phyloP scores from a whole-genome alignment of 371 early-diverging fungal species.

The Dichotomocladium elegans region DNA sequence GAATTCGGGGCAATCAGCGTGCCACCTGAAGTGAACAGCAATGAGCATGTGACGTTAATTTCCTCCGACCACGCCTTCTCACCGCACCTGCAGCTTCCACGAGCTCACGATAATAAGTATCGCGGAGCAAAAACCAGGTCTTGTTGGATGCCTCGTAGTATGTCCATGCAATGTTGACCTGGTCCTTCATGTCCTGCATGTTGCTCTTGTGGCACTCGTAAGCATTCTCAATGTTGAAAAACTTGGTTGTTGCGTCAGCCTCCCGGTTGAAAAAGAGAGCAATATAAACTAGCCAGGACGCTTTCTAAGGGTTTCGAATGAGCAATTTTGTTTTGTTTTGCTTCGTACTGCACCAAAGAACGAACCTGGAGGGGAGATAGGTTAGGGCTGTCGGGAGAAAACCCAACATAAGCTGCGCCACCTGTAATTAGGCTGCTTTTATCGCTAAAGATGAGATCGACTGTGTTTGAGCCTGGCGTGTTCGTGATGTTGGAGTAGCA shows the following conservation, averaged over 20 bases:
- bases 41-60: too few species aligned
- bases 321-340: background rate
- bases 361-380: constrained; percentile 17
- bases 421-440: background rate
- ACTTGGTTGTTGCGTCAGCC: constrained; percentile 3
- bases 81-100: constrained; percentile 13
- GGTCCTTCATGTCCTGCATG: constrained; percentile 2
- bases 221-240: constrained; percentile 3
- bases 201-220: constrained; percentile 18
- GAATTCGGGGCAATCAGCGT: constrained; percentile 10
- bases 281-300: constrained; percentile 18
- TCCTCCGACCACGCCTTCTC: too few species aligned
- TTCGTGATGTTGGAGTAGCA: constrained; percentile 12
- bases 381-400: constrained; percentile 8
- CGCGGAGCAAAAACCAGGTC: constrained; percentile 11
- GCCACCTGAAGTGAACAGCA: background rate
- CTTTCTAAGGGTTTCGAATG: constrained; percentile 11
- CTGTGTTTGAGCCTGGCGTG: constrained; percentile 4
- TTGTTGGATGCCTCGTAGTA: constrained; percentile 6
- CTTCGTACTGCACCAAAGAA: too few species aligned
- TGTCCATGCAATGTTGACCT: constrained; percentile 15
- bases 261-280: constrained; percentile 16
- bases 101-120: constrained; percentile 8
- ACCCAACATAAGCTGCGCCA: constrained; percentile 6
- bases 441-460: constrained; percentile 10